Conservation (phyloP, 805 yeast genomes). For the Candida oleophila region DNA sequence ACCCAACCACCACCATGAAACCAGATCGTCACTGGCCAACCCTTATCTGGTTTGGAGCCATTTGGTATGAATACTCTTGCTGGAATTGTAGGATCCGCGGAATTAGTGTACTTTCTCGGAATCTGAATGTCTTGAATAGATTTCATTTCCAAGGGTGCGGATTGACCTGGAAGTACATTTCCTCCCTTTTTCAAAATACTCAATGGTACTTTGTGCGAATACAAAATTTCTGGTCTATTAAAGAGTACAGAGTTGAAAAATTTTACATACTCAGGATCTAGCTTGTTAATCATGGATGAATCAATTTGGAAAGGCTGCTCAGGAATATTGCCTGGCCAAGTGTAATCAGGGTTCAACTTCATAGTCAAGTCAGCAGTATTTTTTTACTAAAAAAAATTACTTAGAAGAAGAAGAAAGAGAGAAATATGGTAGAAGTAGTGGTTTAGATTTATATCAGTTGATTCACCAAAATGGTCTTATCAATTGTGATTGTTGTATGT, state of each 20-base stretch:
- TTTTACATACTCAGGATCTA: constrained; percentile 38
- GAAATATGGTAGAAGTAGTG: no score
- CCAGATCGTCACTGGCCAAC: constrained; percentile 39
- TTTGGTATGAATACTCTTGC: constrained; percentile 39
- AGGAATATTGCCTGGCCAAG: constrained; percentile 21
- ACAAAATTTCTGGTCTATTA: constrained; percentile 20
- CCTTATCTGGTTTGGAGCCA: constrained; percentile 29
- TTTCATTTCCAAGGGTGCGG: constrained; percentile 25
- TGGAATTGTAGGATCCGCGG: constrained; percentile 19
- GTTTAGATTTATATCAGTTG: no score
- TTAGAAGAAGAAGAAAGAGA: no score
- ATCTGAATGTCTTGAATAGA: constrained; percentile 28
- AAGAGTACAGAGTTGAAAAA: constrained; percentile 30
- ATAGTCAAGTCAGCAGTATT: no score
- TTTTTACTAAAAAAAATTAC: no score
- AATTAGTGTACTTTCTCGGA: constrained; percentile 16
- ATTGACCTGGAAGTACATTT: constrained; percentile 44
- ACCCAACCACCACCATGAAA: constrained; percentile 50
- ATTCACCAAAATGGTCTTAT: no score
- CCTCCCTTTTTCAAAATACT: constrained; percentile 28
- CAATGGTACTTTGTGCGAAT: constrained; percentile 23
- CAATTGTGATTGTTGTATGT: no score
- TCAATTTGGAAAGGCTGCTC: constrained; percentile 7
- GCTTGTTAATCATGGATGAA: constrained; percentile 20
- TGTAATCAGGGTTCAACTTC: constrained; percentile 18